phyloP scores from a whole-genome alignment of 768 basidiomycete species.

The Hemileccinum impolitum region DNA sequence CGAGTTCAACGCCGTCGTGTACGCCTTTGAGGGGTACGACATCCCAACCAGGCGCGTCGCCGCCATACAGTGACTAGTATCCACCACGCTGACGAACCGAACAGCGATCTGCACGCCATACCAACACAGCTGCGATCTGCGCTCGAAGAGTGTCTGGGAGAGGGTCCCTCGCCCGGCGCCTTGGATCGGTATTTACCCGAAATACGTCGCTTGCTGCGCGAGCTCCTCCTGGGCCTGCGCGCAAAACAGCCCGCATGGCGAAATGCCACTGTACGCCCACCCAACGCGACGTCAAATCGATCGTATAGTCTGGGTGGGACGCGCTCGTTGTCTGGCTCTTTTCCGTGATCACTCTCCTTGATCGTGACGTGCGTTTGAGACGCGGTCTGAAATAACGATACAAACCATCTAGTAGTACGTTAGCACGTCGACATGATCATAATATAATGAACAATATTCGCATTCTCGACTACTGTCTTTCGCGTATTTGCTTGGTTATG shows the following conservation, averaged over 20 bases:
- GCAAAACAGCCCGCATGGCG: conserved; percentile 8
- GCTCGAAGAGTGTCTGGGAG: conserved; percentile 45
- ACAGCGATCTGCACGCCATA: conserved; percentile 40
- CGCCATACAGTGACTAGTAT: too few relatives aligned
- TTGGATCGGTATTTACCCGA: conserved; percentile 1
- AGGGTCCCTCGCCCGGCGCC: conserved; percentile 24
- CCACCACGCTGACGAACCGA: neutral
- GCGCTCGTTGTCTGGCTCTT: neutral
- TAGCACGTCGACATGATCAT: neutral
- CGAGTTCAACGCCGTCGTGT: conserved; percentile 79
- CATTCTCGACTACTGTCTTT: neutral
- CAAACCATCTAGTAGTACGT: too few relatives aligned
- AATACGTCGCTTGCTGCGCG: conserved; percentile 20
- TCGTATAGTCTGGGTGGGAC: neutral
- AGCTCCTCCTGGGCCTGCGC: conserved; percentile 36
- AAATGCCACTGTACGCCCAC: neutral
- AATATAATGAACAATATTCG: neutral
- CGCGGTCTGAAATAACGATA: too few relatives aligned
- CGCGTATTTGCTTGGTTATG: too few relatives aligned
- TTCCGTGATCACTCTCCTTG: conserved; percentile 5
- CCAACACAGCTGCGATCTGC: conserved; percentile 36
- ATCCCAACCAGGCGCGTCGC: conserved; percentile 71
- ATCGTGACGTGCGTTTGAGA: too few relatives aligned
- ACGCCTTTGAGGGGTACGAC: conserved; percentile 67
- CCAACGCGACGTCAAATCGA: conserved; percentile 1